Evolutionary conservation across 768 basidiomycete genomes (phyloP).

Genomic region (Coprinopsis marcescibilis): DNA sequence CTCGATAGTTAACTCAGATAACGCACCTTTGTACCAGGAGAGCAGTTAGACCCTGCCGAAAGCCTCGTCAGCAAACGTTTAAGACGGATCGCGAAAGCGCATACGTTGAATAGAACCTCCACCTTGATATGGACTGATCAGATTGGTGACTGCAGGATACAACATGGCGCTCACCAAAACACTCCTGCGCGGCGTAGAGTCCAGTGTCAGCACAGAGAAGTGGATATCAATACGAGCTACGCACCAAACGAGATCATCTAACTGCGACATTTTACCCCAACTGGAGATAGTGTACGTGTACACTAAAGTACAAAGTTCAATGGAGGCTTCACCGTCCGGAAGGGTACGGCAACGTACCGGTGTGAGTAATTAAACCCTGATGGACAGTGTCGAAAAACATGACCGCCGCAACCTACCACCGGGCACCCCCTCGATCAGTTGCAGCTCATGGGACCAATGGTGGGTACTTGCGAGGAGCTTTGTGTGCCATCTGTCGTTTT

Average conservation of each 20-base stretch:
- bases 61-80: neutral
- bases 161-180: slow-evolving; percentile 22
- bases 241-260: slow-evolving; percentile 36
- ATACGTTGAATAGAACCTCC: slow-evolving; percentile 45
- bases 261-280: slow-evolving; percentile 24
- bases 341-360: slow-evolving; percentile 24
- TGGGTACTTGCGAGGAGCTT: slow-evolving; percentile 36
- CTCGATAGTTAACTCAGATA: neutral
- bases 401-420: slow-evolving; percentile 47
- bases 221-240: slow-evolving; percentile 13
- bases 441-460: neutral
- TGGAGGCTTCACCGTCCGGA: neutral
- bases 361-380: slow-evolving; percentile 49
- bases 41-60: slow-evolving; percentile 36
- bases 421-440: neutral
- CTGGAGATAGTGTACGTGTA: slow-evolving; percentile 44
- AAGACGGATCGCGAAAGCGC: slow-evolving; percentile 3
- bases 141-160: neutral
- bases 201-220: neutral
- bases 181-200: slow-evolving; percentile 23
- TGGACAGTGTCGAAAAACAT: slow-evolving; percentile 48
- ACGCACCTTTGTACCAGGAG: slow-evolving; percentile 42
- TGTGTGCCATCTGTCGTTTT: slow-evolving; percentile 43
- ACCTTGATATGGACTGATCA: slow-evolving; percentile 23
- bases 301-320: slow-evolving; percentile 24